Percentiles rank a stretch among this genome's conserved stretches.
Conservation (phyloP, 331 rosid genomes). For the Telfairia occidentalis region DNA sequence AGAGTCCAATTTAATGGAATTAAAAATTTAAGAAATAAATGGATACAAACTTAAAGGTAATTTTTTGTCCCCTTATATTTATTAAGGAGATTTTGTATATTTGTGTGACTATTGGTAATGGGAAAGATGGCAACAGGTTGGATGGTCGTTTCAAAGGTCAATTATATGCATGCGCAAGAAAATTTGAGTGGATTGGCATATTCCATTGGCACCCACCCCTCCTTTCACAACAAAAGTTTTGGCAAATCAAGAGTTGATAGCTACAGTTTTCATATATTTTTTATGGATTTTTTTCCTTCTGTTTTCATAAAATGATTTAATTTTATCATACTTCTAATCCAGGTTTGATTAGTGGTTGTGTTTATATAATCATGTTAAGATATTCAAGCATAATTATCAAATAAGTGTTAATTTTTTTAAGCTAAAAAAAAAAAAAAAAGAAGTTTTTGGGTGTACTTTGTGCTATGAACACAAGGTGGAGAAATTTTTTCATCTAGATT, state of each 20-base stretch:
- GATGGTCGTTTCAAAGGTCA: not conserved
- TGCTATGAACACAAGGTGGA: not conserved
- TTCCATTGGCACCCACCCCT: not conserved
- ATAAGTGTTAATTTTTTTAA: not conserved
- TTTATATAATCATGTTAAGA: no score
- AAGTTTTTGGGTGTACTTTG: no score
- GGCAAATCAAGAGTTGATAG: not conserved
- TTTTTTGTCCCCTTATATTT: no score
- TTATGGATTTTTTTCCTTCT: not conserved
- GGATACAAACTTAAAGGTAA: no score
- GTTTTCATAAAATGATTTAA: not conserved
- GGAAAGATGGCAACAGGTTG: not conserved
- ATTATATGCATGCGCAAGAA: not conserved
- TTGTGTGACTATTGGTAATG: not conserved
- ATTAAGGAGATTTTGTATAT: not conserved
- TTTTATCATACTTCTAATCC: no score
- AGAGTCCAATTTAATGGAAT: no score
- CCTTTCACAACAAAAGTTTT: not conserved
- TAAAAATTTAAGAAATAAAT: no score
- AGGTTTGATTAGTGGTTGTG: no score
- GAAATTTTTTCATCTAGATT: no score
- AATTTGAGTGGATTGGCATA: not conserved
- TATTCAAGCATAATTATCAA: no score
- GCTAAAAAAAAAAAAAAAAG: no score
- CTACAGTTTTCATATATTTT: not conserved